These are phyloP conservation scores for Alternaria brassicae DNA, from an alignment of 2,329 filamentous ascomycete species.

Conservation along the genomic window DNA sequence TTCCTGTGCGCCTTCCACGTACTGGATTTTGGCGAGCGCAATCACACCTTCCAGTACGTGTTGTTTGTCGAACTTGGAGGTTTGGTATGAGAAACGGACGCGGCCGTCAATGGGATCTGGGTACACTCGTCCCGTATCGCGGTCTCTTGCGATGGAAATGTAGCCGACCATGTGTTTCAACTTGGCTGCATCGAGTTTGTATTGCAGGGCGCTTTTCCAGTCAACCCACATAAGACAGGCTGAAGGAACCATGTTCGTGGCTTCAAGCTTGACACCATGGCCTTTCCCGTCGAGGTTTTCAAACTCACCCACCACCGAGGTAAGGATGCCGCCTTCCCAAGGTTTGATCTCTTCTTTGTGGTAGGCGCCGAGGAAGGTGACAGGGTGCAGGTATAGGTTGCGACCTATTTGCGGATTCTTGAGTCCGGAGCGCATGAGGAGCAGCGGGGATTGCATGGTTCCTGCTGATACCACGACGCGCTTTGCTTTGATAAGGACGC, in stretches of 20 bases:
- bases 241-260: constrained; percentile 75
- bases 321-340: constrained; percentile 77
- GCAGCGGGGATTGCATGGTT: constrained; percentile 75
- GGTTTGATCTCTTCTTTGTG: constrained; percentile 72
- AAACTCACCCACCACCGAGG: constrained; percentile 76
- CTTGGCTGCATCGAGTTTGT: constrained; percentile 73
- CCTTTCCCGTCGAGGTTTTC: constrained; percentile 81
- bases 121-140: constrained; percentile 76
- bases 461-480: constrained; percentile 82
- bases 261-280: constrained; percentile 84
- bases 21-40: constrained; percentile 76
- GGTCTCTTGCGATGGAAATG: constrained; percentile 77
- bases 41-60: constrained; percentile 75
- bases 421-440: constrained; percentile 80
- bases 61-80: constrained; percentile 73
- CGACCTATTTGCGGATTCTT: constrained; percentile 82
- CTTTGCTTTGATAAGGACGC: constrained; percentile 77
- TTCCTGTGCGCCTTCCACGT: constrained; percentile 79
- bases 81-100: constrained; percentile 72
- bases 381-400: constrained; percentile 84
- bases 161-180: constrained; percentile 74
- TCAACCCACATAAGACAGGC: constrained; percentile 67
- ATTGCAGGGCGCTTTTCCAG: constrained; percentile 73
- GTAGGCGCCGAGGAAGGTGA: constrained; percentile 62
- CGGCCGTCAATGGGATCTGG: constrained; percentile 72